Conservation (phyloP, 495 filamentous ascomycete species). For the Annulohypoxylon maeteangense region DNA sequence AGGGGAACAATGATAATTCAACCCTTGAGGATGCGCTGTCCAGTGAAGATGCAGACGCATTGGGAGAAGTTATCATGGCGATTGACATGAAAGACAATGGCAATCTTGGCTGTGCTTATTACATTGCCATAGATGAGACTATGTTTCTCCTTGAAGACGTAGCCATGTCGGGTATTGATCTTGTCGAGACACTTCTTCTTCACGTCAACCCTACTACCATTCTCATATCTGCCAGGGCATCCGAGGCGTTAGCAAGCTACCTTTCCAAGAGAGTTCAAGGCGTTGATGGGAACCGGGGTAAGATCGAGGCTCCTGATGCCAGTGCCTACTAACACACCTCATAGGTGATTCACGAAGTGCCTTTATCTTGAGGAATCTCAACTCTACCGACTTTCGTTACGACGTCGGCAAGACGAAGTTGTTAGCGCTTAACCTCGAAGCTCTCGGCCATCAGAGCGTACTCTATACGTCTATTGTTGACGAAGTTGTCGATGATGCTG, state of each 20-base stretch:
- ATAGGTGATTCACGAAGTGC: conserved; percentile 58
- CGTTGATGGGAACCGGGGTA: conserved; percentile 51
- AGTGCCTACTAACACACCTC: conserved; percentile 19
- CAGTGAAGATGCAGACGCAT: conserved; percentile 65
- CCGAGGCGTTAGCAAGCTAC: conserved; percentile 65
- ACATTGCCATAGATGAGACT: conserved; percentile 76
- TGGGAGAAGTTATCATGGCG: conserved; percentile 85
- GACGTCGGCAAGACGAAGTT: conserved; percentile 76
- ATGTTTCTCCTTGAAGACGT: conserved; percentile 86
- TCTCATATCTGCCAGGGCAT: conserved; percentile 75
- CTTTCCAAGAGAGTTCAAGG: conserved; percentile 57
- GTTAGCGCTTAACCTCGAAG: conserved; percentile 63
- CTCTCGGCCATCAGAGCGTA: conserved; percentile 60
- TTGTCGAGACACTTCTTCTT: conserved; percentile 78
- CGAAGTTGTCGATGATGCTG: conserved; percentile 54
- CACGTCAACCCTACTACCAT: conserved; percentile 84
- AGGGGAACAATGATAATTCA: conserved; percentile 14
- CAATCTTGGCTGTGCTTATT: conserved; percentile 85
- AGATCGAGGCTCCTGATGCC: background rate
- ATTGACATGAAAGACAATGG: conserved; percentile 78
- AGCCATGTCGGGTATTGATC: conserved; percentile 73
- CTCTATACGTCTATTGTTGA: conserved; percentile 66
- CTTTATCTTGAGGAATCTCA: conserved; percentile 78
- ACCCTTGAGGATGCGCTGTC: conserved; percentile 19
- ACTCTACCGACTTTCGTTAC: conserved; percentile 81